Evolutionary conservation across 192 early-diverging fungal species (phyloP).

Genomic region (Pilaira anomala): DNA sequence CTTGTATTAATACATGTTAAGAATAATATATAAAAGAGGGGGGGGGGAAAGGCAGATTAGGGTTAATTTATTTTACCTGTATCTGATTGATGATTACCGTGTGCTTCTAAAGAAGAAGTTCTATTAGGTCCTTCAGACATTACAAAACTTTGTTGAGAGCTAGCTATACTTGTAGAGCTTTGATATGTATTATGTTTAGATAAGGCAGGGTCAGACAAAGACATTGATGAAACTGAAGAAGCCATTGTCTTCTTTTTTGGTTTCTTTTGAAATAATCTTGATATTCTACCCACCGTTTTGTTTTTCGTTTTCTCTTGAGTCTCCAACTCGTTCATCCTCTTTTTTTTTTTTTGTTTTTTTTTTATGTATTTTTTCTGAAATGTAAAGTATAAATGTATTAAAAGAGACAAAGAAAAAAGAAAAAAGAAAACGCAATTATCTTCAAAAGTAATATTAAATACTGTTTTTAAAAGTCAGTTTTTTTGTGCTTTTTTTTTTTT

Average conservation of each 20-base stretch:
- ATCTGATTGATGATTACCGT: not conserved
- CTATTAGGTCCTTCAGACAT: not conserved
- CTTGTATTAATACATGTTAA: not conserved
- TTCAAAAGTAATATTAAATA: too few species aligned
- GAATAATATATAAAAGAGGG: not conserved
- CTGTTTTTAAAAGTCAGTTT: too few species aligned
- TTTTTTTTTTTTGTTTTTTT: not conserved
- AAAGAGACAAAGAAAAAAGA: not conserved
- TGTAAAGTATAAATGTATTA: not conserved
- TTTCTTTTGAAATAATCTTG: conserved; percentile 24
- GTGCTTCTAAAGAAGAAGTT: not conserved
- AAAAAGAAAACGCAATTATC: too few species aligned
- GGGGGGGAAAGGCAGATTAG: not conserved
- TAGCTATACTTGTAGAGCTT: conserved; percentile 1
- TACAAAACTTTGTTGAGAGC: not conserved
- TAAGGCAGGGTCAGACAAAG: conserved; percentile 13
- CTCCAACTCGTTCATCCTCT: not conserved
- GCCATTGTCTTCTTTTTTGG: conserved; percentile 10
- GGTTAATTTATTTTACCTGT: not conserved
- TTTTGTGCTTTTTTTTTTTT: too few species aligned
- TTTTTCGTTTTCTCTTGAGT: conserved; percentile 17
- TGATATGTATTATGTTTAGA: not conserved
- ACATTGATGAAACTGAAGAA: conserved; percentile 11
- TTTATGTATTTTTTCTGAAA: not conserved
- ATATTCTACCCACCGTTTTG: conserved; percentile 14